Evolutionary conservation across 148 eudicot genomes (phyloP), one percentile per base, ranked within the genome.

Genomic region (Camellia granthamiana): DNA sequence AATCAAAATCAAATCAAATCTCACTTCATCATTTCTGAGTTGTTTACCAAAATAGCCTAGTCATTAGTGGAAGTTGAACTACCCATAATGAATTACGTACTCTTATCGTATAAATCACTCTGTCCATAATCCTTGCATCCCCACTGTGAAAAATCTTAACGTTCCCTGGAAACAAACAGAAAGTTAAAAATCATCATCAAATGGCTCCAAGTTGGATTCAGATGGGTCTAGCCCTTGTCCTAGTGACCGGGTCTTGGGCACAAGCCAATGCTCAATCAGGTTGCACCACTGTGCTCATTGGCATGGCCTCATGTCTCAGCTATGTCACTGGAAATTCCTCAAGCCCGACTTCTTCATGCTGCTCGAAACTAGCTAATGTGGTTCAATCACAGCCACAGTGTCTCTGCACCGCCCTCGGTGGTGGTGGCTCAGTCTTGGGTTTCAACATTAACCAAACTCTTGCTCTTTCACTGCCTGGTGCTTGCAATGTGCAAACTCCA

Each of bases 401-500:
- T 44, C 64, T 79, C 0, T 79, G 81, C 67, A 2, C 43, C n/a
- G 44, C 66, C 2, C 71, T 79, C 41, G 59, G 12, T 14, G 47
- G 56, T 18, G 81, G 74, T 18, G 75, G 75, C 44, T 43, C 81
- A 15, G 52, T 54, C 11, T 21, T 79, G 44, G 75, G 75, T 1
- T 19, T 79, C 13, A 49, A 19, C 18, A 71, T 71, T 4, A 70
- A 58, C 74, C 75, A 44, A 21, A 69, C 81, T 56, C 63, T 41
- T 11, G 81, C 81, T 69, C 65, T 79, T 19, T 13, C 47, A 6
- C 18, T 79, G 54, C 75, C 81, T 15, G 41, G 74, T 44, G 81
- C 81, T 3, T 79, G 81, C 54, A 69, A 71, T 18, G 71, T 79
- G 54, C 49, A 79, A 14, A 79, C 66, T 69, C 75, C 81, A 15